Percentiles rank a stretch among this genome's conserved stretches.
These are phyloP conservation scores for Pseudogymnoascus sp. DNA, from an alignment of 2,329 filamentous ascomycete genomes.

Conservation along the genomic window DNA sequence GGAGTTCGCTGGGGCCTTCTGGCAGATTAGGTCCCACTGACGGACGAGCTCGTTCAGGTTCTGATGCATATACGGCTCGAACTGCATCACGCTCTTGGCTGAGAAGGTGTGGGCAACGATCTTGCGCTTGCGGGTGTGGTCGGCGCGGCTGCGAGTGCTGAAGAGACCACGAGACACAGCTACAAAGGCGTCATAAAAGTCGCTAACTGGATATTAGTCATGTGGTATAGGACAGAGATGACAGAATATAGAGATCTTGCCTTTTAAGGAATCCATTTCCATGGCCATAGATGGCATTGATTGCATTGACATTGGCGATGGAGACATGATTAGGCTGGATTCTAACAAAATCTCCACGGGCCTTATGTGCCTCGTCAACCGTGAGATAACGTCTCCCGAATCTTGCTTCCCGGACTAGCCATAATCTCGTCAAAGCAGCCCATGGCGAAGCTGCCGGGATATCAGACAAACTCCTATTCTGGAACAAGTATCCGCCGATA, in stretches of 20 bases:
- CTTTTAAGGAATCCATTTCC: constrained; percentile 67
- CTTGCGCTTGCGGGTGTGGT: constrained; percentile 82
- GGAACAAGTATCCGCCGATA: not conserved
- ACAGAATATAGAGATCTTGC: constrained; percentile 29
- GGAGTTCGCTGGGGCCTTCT: constrained; percentile 33
- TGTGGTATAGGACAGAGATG: not conserved
- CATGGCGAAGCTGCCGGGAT: not conserved
- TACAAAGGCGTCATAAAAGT: constrained; percentile 85
- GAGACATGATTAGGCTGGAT: constrained; percentile 80
- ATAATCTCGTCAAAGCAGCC: constrained; percentile 35
- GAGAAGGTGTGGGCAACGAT: constrained; percentile 78
- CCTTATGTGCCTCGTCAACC: constrained; percentile 67
- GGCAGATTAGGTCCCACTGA: constrained; percentile 60
- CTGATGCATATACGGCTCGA: constrained; percentile 76
- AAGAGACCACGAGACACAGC: constrained; percentile 76
- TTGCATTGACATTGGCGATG: constrained; percentile 70
- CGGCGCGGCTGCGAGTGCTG: constrained; percentile 72
- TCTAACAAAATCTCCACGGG: constrained; percentile 64
- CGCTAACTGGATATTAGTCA: constrained; percentile 35
- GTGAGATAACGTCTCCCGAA: constrained; percentile 51
- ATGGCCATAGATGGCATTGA: constrained; percentile 69
- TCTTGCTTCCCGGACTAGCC: constrained; percentile 59
- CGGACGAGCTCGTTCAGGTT: constrained; percentile 65
- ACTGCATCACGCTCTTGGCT: constrained; percentile 67
- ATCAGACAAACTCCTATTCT: not conserved